These are phyloP conservation scores for Paraglomus brasilianum DNA, from an alignment of 192 early-diverging fungal species.

Conservation along the genomic window DNA sequence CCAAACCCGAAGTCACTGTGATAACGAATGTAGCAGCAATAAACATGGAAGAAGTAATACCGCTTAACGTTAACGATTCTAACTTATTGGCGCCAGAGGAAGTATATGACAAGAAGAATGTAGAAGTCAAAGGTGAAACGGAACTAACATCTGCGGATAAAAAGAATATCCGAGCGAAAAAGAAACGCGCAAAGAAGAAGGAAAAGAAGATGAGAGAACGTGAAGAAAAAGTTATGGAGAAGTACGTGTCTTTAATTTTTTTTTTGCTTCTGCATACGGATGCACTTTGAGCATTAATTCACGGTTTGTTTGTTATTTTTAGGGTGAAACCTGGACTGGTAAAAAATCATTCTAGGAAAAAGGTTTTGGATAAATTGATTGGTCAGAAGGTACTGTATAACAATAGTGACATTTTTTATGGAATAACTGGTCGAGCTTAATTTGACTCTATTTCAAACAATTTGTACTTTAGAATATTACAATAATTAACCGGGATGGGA, in stretches of 20 bases:
- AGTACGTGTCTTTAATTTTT: conserved; percentile 2
- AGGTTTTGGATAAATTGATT: conserved; percentile 62
- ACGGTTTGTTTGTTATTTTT: neutral
- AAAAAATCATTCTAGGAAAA: conserved; percentile 51
- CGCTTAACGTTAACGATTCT: conserved; percentile 78
- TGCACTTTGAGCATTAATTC: neutral
- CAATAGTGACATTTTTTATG: neutral
- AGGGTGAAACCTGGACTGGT: conserved; percentile 41
- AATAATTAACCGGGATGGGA: conserved; percentile 40
- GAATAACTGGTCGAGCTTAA: neutral
- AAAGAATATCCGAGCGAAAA: conserved; percentile 62
- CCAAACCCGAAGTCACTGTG: conserved; percentile 75
- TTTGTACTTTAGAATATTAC: conserved; percentile 36
- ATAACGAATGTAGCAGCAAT: conserved; percentile 80
- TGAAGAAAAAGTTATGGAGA: conserved; percentile 49
- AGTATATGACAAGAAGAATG: conserved; percentile 77
- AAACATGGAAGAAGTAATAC: conserved; percentile 94
- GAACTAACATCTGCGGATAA: conserved; percentile 81
- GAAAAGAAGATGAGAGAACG: conserved; percentile 53
- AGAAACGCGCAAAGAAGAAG: conserved; percentile 68
- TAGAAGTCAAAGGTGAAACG: conserved; percentile 67
- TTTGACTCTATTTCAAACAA: neutral
- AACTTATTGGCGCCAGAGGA: conserved; percentile 87
- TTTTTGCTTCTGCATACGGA: neutral
- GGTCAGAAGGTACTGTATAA: conserved; percentile 48